Evolutionary conservation across 805 yeast genomes (phyloP).

Genomic region (Ascoidea rubescens): DNA sequence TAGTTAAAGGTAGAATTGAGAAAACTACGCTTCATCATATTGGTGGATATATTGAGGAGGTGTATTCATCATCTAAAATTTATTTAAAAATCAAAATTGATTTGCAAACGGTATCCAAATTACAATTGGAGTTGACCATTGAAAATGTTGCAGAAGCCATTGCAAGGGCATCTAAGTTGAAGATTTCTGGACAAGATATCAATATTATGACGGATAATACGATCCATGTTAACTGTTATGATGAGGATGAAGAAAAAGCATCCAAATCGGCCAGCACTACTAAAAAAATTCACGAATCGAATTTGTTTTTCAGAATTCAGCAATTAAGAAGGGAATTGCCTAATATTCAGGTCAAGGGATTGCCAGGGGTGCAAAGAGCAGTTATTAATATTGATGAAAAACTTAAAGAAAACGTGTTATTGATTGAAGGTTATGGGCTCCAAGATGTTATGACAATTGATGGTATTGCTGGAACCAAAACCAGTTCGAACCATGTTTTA

Average conservation of each 20-base stretch:
- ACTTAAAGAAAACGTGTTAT: conserved; percentile 67
- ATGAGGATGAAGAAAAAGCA: conserved; percentile 25
- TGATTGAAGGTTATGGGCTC: conserved; percentile 96
- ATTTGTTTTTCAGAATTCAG: conserved; percentile 80
- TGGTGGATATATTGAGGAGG: conserved; percentile 85
- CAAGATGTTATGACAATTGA: conserved; percentile 95
- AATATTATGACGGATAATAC: conserved; percentile 49
- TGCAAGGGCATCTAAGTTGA: conserved; percentile 74
- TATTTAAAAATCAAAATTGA: conserved; percentile 75
- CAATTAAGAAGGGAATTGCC: conserved; percentile 77
- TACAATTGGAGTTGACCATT: conserved; percentile 79
- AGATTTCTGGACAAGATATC: conserved; percentile 63
- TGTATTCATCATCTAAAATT: conserved; percentile 68
- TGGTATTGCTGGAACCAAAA: conserved; percentile 82
- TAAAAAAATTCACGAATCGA: conserved; percentile 19
- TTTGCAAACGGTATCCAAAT: conserved; percentile 66
- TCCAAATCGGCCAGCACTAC: conserved; percentile 25
- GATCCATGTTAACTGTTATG: conserved; percentile 46
- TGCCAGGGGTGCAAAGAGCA: conserved; percentile 85
- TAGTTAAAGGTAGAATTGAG: conserved; percentile 94
- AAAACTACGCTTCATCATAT: conserved; percentile 81
- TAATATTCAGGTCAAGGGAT: conserved; percentile 81
- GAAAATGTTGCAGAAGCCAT: conserved; percentile 82
- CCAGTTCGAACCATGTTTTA: conserved; percentile 82
- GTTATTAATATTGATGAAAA: conserved; percentile 87